These are phyloP conservation scores for Capsicum pubescens DNA, from an alignment of 257 asterid species.

Conservation along the genomic window DNA sequence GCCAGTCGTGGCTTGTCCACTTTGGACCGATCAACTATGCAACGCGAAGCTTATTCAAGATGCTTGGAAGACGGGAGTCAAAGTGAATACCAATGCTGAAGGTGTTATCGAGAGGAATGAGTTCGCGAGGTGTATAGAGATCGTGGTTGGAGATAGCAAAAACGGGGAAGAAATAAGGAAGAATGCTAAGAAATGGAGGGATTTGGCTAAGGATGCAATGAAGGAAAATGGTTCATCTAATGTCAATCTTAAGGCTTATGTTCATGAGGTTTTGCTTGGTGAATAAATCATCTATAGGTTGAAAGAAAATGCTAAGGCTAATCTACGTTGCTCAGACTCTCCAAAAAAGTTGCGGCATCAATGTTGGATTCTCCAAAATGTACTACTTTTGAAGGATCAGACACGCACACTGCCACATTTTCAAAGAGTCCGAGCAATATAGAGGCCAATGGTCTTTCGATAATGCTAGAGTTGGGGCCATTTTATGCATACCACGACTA, in stretches of 20 bases:
- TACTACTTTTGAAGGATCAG: too few species aligned
- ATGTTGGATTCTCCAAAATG: neutral
- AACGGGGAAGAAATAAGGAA: constrained; percentile 20
- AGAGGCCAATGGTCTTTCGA: too few species aligned
- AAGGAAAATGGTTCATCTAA: constrained; percentile 39
- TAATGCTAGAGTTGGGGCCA: too few species aligned
- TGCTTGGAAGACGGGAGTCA: constrained; percentile 34
- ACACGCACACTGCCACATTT: too few species aligned
- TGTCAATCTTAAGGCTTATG: constrained; percentile 27
- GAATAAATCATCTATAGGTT: neutral
- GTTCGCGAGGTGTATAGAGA: constrained; percentile 36
- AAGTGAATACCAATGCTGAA: constrained; percentile 26
- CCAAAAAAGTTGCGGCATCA: neutral
- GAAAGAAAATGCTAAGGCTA: neutral
- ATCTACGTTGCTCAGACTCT: neutral
- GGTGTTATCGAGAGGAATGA: constrained; percentile 33
- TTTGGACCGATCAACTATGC: constrained; percentile 33
- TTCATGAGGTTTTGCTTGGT: constrained; percentile 32
- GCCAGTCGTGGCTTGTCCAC: constrained; percentile 38
- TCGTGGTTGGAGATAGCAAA: constrained; percentile 30
- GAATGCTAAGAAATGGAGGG: constrained; percentile 36
- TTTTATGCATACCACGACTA: neutral
- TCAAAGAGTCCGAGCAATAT: too few species aligned
- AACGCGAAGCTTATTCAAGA: constrained; percentile 37
- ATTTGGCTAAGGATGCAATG: constrained; percentile 37